Evolutionary conservation across 306 rosid genomes (phyloP).

Genomic region (Carpinus fangiana): DNA sequence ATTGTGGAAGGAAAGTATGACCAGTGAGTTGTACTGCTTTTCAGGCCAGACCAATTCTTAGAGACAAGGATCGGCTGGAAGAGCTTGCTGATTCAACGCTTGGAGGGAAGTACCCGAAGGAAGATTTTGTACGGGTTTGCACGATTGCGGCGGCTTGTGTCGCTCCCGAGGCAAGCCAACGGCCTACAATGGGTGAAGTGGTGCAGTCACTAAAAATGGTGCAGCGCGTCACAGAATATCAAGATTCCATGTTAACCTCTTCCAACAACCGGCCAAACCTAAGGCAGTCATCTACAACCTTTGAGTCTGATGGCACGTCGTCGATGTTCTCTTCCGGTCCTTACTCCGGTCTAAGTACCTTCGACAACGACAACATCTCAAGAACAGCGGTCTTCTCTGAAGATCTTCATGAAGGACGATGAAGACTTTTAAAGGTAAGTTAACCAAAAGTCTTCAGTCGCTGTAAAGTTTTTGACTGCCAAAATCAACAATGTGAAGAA

Average conservation of each 20-base stretch:
- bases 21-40: slow-evolving; percentile 27
- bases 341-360: slow-evolving; percentile 79
- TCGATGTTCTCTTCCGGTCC: slow-evolving; percentile 96
- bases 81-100: slow-evolving; percentile 83
- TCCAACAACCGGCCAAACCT: slow-evolving; percentile 67
- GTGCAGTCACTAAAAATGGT: slow-evolving; percentile 99
- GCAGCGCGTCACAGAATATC: slow-evolving; percentile 75
- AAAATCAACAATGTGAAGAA: slow-evolving; percentile 17
- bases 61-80: slow-evolving; percentile 87
- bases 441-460: slow-evolving; percentile 11
- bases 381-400: slow-evolving; percentile 88
- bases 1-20: slow-evolving; percentile 20
- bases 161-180: slow-evolving; percentile 92
- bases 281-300: slow-evolving; percentile 81
- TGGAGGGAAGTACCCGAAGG: slow-evolving; percentile 84
- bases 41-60: slow-evolving; percentile 95
- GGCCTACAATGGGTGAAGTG: slow-evolving; percentile 99
- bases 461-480: slow-evolving; percentile 21
- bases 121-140: slow-evolving; percentile 85
- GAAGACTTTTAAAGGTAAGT: slow-evolving; percentile 30
- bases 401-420: slow-evolving; percentile 98
- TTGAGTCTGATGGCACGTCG: slow-evolving; percentile 89
- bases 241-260: slow-evolving; percentile 53
- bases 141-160: slow-evolving; percentile 98
- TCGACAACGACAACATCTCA: slow-evolving; percentile 75